Conservation (phyloP, 495 filamentous ascomycete species). For the Lentithecium fluviatile region DNA sequence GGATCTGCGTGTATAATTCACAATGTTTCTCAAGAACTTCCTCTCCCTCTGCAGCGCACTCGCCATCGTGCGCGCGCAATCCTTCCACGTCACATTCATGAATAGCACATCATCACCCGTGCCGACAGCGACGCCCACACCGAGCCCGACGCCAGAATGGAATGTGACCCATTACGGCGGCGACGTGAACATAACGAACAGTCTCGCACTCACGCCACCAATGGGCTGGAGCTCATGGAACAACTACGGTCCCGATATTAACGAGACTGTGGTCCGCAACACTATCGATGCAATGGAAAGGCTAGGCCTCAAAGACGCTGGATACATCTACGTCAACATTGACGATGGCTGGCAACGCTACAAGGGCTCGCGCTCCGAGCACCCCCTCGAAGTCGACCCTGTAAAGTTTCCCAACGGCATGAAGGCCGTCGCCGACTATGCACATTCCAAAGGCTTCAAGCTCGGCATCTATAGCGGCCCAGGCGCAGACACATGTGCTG, state of each 20-base stretch:
- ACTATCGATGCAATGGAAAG: slow-evolving; percentile 23
- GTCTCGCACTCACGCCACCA: slow-evolving; percentile 23
- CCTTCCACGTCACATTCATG: slow-evolving; percentile 1
- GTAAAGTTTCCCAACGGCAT: slow-evolving; percentile 28
- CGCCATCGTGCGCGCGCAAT: slow-evolving; percentile 11
- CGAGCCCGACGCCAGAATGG: slow-evolving; percentile 2
- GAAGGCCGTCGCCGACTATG: slow-evolving; percentile 27
- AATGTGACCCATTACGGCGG: slow-evolving; percentile 24
- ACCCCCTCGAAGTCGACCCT: slow-evolving; percentile 26
- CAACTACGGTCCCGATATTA: slow-evolving; percentile 29
- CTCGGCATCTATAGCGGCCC: slow-evolving; percentile 28
- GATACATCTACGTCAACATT: slow-evolving; percentile 26
- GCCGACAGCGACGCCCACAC: not conserved
- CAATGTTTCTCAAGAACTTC: slow-evolving; percentile 6
- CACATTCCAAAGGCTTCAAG: slow-evolving; percentile 31
- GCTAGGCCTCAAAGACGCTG: slow-evolving; percentile 23
- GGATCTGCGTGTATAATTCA: not conserved
- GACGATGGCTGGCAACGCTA: slow-evolving; percentile 31
- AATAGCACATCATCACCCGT: slow-evolving; percentile 6
- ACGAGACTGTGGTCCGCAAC: slow-evolving; percentile 15
- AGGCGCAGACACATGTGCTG: slow-evolving; percentile 20
- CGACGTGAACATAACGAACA: slow-evolving; percentile 24
- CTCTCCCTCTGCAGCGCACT: not conserved
- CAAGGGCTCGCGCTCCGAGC: slow-evolving; percentile 16
- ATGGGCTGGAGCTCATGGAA: slow-evolving; percentile 33